These are phyloP conservation scores for Talaromyces adpressus DNA, from an alignment of 495 filamentous ascomycete genomes.

Conservation along the genomic window DNA sequence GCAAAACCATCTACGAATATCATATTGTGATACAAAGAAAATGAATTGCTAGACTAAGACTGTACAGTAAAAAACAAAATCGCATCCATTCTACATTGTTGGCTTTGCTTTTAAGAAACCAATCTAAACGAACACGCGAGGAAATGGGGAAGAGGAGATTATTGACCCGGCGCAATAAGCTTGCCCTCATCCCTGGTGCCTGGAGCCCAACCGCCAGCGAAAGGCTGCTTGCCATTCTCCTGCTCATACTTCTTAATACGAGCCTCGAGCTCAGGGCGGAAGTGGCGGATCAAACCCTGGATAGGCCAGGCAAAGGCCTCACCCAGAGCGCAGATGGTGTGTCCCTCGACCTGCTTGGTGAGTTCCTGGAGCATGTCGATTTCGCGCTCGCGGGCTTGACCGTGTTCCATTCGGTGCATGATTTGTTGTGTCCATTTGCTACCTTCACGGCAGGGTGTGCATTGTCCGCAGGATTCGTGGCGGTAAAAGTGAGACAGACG, in stretches of 20 bases:
- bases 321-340: constrained; percentile 95
- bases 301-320: constrained; percentile 99
- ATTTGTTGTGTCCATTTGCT: constrained; percentile 98
- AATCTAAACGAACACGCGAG: not conserved
- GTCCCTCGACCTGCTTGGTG: constrained; percentile 98
- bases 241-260: constrained; percentile 68
- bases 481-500: constrained; percentile 94
- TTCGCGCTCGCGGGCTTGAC: constrained; percentile 77
- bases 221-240: constrained; percentile 58
- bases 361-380: constrained; percentile 99
- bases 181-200: constrained; percentile 69
- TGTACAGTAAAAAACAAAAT: constrained; percentile 28
- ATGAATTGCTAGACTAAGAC: constrained; percentile 21
- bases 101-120: constrained; percentile 17
- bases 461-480: constrained; percentile 97
- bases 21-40: not conserved
- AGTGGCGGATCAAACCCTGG: constrained; percentile 95
- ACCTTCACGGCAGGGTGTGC: constrained; percentile 95
- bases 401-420: constrained; percentile 91
- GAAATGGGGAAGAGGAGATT: constrained; percentile 11
- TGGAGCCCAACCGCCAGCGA: constrained; percentile 85
- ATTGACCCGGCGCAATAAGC: constrained; percentile 75
- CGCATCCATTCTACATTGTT: constrained; percentile 31
- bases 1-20: too few species aligned
- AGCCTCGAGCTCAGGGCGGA: constrained; percentile 88